Base-by-base conservation (phyloP, 2,329 filamentous ascomycete genomes). In the Waltergamsia citrina region DNA sequence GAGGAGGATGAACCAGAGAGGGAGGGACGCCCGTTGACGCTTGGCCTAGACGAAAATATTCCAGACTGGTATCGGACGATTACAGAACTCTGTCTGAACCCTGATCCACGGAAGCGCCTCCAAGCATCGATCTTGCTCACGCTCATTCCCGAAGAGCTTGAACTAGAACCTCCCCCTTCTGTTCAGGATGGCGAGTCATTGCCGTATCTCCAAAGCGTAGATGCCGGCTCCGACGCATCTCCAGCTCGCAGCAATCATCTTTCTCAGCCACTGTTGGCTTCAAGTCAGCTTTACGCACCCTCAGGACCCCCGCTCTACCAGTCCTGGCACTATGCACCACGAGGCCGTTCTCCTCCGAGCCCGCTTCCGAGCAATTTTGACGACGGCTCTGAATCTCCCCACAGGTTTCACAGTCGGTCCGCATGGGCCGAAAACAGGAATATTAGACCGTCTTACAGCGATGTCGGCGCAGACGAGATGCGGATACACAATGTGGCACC, bases 1-100 rank as follows among this genome's bases (percentile, higher is more conserved):
- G 75, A 90, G 44, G 76, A 88, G 36, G 90, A 96, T 48, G 90
- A 96, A 49, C 92, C 92, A 2, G 92, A 96, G 53, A 69, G 74
- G 15, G 78, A 83, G 39, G 72, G 71, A 27, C 74, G 85, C 15
- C 88, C 88, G 0, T 59, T 94, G 39, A 63, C 62, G 16, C 59
- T 81, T 8, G 60, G 66, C 5, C 51, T 76, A 6, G 71, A 75
- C 32, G 54, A 69, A 9, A 66, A 79, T 18, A 70, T 93, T 7
- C 92, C 92, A 0, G 64, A 69, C 10, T 96, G 88, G 69, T 96
- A 85, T 55, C 74, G 77, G 39, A 67, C 73, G 12, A 67, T 94
- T 32, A 78, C 94, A 24, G 71, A 78, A 34, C 77, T 77, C 12
- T 96, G 90, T 52, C 65, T 96, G 33, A 81, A 74, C 42, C 69